Percentiles rank a stretch among this genome's conserved stretches.
Evolutionary conservation across 2,329 filamentous ascomycete genomes (phyloP).

Genomic region (Botrytis aclada): DNA sequence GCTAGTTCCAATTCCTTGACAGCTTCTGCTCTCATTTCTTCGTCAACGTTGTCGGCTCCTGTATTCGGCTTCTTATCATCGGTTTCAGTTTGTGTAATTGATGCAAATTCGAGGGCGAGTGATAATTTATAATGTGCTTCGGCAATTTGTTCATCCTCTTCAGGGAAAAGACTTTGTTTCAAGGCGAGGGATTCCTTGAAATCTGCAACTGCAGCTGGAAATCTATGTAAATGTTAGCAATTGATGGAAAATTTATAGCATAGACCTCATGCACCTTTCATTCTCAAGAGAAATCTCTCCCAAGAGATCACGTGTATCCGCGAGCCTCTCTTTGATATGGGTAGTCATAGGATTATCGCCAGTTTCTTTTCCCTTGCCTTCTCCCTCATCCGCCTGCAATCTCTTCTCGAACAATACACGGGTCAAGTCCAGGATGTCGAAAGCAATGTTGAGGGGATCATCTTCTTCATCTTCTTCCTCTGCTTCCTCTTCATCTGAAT

Average conservation of each 20-base stretch:
- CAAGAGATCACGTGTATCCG: constrained; percentile 90
- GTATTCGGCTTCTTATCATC: constrained; percentile 49
- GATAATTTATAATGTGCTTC: constrained; percentile 97
- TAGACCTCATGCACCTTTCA: constrained; percentile 57
- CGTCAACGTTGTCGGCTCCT: constrained; percentile 51
- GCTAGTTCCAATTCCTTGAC: constrained; percentile 69
- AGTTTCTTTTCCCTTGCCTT: constrained; percentile 47
- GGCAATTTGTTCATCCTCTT: constrained; percentile 80
- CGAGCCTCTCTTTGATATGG: constrained; percentile 69
- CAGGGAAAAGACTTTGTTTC: constrained; percentile 73
- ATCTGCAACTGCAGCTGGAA: constrained; percentile 82
- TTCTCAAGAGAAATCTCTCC: constrained; percentile 97
- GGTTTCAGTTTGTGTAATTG: constrained; percentile 59
- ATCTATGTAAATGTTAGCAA: constrained; percentile 47
- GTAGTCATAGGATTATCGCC: constrained; percentile 43
- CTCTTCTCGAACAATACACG: constrained; percentile 62
- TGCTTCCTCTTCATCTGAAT: constrained; percentile 65
- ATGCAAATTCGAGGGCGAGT: constrained; percentile 89
- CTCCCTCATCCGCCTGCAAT: constrained; percentile 45
- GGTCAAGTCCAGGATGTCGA: constrained; percentile 80
- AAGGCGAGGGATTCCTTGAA: constrained; percentile 73
- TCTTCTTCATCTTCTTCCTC: constrained; percentile 47
- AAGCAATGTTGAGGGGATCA: constrained; percentile 71
- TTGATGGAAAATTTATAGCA: background rate
- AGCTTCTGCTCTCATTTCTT: constrained; percentile 68